Conservation (phyloP, 148 eudicot species). For the Camellia granthamiana region DNA sequence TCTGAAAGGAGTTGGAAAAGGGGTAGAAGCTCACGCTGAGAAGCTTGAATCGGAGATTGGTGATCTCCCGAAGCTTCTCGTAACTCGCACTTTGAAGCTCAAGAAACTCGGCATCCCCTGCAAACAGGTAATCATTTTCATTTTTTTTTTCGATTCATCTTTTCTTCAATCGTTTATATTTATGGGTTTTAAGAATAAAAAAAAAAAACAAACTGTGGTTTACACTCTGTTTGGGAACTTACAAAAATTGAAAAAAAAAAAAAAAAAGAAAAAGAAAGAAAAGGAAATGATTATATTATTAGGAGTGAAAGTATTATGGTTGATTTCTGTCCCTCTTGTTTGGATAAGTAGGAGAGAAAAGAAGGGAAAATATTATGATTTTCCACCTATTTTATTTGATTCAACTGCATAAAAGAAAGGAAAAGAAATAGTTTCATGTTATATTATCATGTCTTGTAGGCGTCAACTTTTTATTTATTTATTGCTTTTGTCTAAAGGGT, state of each 20-base stretch:
- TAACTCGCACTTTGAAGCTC: conserved; percentile 70
- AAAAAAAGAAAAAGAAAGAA: no score
- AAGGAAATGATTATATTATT: neutral
- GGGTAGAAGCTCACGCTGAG: conserved; percentile 63
- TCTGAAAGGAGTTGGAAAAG: conserved; percentile 65
- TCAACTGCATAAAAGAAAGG: no score
- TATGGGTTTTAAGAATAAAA: neutral
- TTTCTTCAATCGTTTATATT: neutral
- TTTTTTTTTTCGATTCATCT: neutral
- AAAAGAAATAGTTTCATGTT: no score
- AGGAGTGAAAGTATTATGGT: no score
- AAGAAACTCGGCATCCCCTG: conserved; percentile 79
- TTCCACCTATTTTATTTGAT: no score
- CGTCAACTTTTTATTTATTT: no score
- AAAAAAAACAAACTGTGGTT: no score
- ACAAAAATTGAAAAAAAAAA: no score
- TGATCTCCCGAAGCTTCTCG: conserved; percentile 70
- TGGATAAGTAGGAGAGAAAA: no score
- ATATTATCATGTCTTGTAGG: no score
- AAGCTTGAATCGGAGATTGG: conserved; percentile 85
- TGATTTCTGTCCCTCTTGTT: neutral
- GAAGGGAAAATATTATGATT: no score
- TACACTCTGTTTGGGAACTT: neutral
- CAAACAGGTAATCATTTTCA: conserved; percentile 51
- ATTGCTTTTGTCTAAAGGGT: no score